These are phyloP conservation scores for Xylariaceae sp. DNA, from an alignment of 2,329 filamentous ascomycete species.

Conservation along the genomic window DNA sequence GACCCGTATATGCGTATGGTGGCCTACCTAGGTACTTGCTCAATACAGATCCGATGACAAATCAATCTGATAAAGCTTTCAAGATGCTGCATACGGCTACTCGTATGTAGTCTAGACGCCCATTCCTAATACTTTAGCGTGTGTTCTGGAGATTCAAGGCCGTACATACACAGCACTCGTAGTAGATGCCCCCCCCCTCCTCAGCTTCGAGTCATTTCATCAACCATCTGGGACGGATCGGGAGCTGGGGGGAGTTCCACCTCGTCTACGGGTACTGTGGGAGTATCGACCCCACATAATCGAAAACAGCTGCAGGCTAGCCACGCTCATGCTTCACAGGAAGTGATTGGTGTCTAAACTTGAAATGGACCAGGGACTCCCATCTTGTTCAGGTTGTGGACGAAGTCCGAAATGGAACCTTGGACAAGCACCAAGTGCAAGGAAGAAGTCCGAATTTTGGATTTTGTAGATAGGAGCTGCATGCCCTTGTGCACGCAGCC, in stretches of 20 bases:
- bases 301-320: background rate
- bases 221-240: no score
- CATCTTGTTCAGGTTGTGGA: background rate
- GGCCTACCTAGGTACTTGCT: no score
- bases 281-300: background rate
- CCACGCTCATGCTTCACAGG: background rate
- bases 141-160: background rate
- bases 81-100: background rate
- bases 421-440: no score
- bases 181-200: background rate
- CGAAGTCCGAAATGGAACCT: background rate
- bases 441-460: background rate
- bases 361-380: background rate
- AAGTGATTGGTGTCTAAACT: background rate
- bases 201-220: background rate
- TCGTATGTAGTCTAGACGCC: background rate
- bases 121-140: background rate
- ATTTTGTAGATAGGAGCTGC: background rate
- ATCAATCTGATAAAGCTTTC: background rate
- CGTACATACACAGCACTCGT: no score
- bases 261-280: no score
- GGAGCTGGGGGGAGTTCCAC: no score
- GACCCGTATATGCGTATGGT: conserved; percentile 21
- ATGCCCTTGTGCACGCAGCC: background rate
- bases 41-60: background rate